Base-by-base conservation (phyloP, 371 early-diverging fungal genomes). In the Mucor irregularis region DNA sequence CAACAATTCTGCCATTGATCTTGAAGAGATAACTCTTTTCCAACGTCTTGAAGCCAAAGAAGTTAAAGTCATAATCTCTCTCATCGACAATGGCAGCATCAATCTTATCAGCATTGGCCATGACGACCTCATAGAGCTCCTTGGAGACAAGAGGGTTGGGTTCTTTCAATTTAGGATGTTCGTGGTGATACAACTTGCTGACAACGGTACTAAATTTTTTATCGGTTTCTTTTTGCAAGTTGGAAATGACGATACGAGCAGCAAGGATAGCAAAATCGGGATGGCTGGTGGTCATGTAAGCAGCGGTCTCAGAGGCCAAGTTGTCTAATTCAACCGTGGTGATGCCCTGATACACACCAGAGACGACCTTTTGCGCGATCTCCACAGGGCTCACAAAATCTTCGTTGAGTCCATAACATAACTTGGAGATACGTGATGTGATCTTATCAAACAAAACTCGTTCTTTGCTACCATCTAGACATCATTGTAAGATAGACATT, bases 31-130 rank as follows among this genome's bases (percentile, higher is more conserved):
- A 99, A 25, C 94, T 93, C 25, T 96, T 91, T 71, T 97, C 95
- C 17, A 99, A 85, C 1, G 99, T 99, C 79, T 98, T 98, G 85
- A 99, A 95, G 9, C 99, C 99, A 86, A 99, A 99, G 80, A 89
- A 99, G 76, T 91, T 95, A 81, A 97, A 97, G 57, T 88, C 87
- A 71, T 89, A 98, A 71, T 99, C 99, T 65, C 99, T 90, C 46
- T 94, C 90, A 69, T 96, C 93, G 63, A 94, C 90, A 56, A 99
- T 92, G 56, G 94, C 91, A 11, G 88, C 83, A 80, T 99, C 90
- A 55, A 99, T 86, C 25, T 73, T 72, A 21, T 94, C 96, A 9
- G 86, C 83, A 74, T 99, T 68, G 38, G 81, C 78, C 79, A 81
- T 78, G 42, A 98, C 84, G 45, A 82, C 58, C 13, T 86, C 69